Evolutionary conservation across 1,284 basidiomycete genomes (phyloP), one percentile per base, ranked within the genome.

Genomic region (Inonotus hispidus): DNA sequence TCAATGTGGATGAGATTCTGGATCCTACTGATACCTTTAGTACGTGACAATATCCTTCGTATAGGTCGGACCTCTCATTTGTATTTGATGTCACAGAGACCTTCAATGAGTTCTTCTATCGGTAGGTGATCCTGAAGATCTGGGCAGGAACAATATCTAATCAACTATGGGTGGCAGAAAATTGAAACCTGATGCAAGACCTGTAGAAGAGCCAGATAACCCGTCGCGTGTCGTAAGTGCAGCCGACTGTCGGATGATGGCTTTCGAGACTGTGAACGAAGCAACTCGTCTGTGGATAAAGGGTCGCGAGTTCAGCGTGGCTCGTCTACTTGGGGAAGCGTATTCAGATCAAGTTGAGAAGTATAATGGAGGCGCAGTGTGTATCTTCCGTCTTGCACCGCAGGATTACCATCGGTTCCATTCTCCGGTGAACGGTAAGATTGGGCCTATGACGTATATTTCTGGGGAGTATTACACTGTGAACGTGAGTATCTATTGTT

Each of bases 351-450:
- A 89, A 59, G 81, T 82, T 1, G 83, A 87, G 1, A 79, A 80
- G 38, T 98, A 90, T 70, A 75, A 79, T 3, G 89, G 90, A 13
- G 95, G 95, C 2, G 84, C 86, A 1, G 70, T 91, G 53, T 89
- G 82, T 2, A 95, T 97, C 64, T 97, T 97, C 76, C 81, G 94
- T 43, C 78, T 98, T n/a, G 94, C 94, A 1, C 94, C 95, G 0
- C 94, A 95, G 71, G 95, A 97, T 71, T 99, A 99, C 70, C 96
- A 99, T 73, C 88, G 96, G 0, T 98, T 95, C 81, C 95, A 98
- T 72, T 88, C 87, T 0, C 94, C 95, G 0, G 92, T 96, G 19
- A 89, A 93, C 66, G 95, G 93, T 0, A 82, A 71, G 25, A 82
- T 96, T 38, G 93, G 93, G 19, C 80, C 79, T 49, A 92, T 94